Conservation (phyloP, 768 basidiomycete species). For the Hirschioporus abietinus region DNA sequence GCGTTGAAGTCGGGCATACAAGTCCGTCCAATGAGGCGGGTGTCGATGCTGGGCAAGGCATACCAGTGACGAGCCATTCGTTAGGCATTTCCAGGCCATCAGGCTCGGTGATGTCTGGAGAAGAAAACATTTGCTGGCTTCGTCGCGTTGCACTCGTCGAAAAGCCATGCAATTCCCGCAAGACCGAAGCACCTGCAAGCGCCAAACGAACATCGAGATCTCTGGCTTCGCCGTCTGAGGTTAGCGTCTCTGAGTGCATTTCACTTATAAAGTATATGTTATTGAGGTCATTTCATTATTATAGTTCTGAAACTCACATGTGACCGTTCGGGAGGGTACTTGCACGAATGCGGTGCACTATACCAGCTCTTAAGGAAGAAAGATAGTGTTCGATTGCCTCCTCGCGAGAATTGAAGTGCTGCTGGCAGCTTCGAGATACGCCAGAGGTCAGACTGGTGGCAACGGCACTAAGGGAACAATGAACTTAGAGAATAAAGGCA, state of each 20-base stretch:
- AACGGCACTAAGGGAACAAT: not conserved
- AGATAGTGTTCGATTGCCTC: not conserved
- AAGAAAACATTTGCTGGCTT: not conserved
- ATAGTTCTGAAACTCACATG: no score
- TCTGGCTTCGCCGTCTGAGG: not conserved
- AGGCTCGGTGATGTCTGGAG: not conserved
- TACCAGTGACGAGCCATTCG: not conserved
- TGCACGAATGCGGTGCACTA: no score
- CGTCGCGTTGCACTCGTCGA: not conserved
- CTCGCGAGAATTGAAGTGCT: not conserved
- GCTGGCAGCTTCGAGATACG: not conserved
- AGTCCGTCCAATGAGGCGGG: not conserved
- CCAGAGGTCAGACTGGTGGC: not conserved
- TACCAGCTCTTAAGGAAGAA: no score
- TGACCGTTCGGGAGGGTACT: no score
- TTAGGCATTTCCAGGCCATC: not conserved
- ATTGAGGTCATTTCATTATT: no score
- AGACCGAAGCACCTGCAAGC: no score
- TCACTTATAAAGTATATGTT: no score
- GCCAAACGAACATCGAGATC: not conserved
- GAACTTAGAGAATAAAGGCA: no score
- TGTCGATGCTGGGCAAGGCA: not conserved
- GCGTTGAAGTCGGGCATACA: not conserved
- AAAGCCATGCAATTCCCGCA: no score
- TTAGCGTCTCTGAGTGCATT: no score